Evolutionary conservation across 768 basidiomycete genomes (phyloP).

Genomic region (Hypholoma sublateritium): DNA sequence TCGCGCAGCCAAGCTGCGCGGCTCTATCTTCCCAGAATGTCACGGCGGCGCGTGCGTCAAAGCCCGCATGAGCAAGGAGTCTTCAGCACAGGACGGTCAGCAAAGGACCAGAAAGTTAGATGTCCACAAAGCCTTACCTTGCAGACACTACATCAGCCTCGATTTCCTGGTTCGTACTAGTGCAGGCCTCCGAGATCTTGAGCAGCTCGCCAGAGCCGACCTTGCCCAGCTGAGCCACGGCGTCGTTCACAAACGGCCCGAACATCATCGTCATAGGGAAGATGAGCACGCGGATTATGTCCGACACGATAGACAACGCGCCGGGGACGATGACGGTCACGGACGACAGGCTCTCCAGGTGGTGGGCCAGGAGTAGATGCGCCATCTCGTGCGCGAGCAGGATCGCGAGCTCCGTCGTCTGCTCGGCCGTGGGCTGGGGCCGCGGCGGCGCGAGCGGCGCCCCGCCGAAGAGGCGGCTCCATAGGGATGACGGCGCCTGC

Average conservation of each 20-base stretch:
- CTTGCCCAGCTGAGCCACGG: slow-evolving; percentile 78
- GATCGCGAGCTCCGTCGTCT: slow-evolving; percentile 86
- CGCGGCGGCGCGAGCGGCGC: slow-evolving; percentile 34
- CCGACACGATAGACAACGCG: slow-evolving; percentile 72
- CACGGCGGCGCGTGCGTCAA: slow-evolving; percentile 81
- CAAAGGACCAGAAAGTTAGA: not conserved
- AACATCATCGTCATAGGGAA: slow-evolving; percentile 91
- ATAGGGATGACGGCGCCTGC: slow-evolving; percentile 38
- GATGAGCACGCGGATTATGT: slow-evolving; percentile 73
- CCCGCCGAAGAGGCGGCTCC: slow-evolving; percentile 47
- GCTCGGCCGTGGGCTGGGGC: slow-evolving; percentile 69
- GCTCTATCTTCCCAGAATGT: slow-evolving; percentile 77
- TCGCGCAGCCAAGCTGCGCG: slow-evolving; percentile 42
- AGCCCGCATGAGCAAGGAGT: slow-evolving; percentile 90
- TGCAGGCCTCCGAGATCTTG: slow-evolving; percentile 74
- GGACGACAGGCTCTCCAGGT: slow-evolving; percentile 89
- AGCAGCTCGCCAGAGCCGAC: slow-evolving; percentile 74
- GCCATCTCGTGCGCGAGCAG: slow-evolving; percentile 93
- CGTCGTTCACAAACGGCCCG: slow-evolving; percentile 95
- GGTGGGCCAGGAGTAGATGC: slow-evolving; percentile 88
- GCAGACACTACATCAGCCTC: slow-evolving; percentile 92
- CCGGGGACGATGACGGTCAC: slow-evolving; percentile 81
- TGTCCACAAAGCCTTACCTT: slow-evolving; percentile 44
- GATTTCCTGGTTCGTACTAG: slow-evolving; percentile 79
- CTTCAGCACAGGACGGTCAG: slow-evolving; percentile 40